Evolutionary conservation across 257 asterid genomes (phyloP), one percentile per base, ranked within the genome.

Genomic region (Agastache rugosa): DNA sequence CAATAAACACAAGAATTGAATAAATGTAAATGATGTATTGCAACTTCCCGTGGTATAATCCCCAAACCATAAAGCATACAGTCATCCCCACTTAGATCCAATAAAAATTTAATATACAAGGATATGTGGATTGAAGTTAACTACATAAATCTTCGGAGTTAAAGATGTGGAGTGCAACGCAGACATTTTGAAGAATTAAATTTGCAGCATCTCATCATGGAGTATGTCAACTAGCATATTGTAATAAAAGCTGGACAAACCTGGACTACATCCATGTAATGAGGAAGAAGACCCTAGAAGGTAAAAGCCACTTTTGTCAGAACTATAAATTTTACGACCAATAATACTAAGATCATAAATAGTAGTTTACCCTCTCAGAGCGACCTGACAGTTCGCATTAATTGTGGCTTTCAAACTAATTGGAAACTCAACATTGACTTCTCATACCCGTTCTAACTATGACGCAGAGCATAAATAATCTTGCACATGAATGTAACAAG

Each of bases 21-120:
- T n/a, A 19, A 62, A 34, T 35, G 41, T 44, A 55, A 27, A 61
- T 42, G 39, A 69, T 8, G 22, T 55, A 31, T 53, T 17, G 11
- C 73, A 71, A 41, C 34, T 54, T 66, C 15, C 65, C 51, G 17
- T 50, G 65, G 65, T 19, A 72, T 19, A 76, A 62, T 51, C 42
- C 45, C 41, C 39, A 55, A 45, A 41, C 60, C 35, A 41, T 44
- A 74, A 62, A 17, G 51, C 15, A 23, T 20, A 16, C 20, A 22
- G n/a, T 17, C 20, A 34, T 58, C 14, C 63, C 63, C 65, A 23
- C 50, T 68, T 73, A 37, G 61, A 9, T 42, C 53, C 41, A 55
- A 54, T 45, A 22, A 45, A 53, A 63, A 56, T 8, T 58, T 58
- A 64, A 29, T n/a, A 25, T 27, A 47, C 41, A 72, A 11, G 35